Evolutionary conservation across 306 rosid species (phyloP), one percentile per base, ranked within the genome.

Genomic region (Phaseolus lunatus): DNA sequence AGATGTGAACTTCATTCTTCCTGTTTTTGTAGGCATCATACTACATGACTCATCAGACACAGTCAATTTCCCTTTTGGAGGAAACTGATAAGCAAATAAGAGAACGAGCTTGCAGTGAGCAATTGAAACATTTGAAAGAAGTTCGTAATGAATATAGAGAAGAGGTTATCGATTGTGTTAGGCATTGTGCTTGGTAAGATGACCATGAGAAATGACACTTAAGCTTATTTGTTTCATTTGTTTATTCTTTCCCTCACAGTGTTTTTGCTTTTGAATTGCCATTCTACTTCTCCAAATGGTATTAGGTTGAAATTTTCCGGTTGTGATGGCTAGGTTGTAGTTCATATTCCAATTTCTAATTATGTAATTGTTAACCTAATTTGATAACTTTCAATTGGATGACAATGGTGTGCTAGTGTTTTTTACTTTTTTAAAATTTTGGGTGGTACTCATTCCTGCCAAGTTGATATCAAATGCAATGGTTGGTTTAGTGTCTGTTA

Each of bases 71-170:
- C 50, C 77, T 68, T 61, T 61, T 81, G 80, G 85, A 81, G 81
- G 85, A 94, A 90, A 87, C 93, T 81, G 97, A 94, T 86, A 94
- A 83, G 79, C 94, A 94, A 86, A 87, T 94, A 65, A 85, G 91
- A 84, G 98, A 75, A 7, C 67, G 85, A 14, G 67, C 72, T 47
- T 81, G 73, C 50, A 35, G 81, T 23, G 81, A 69, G 76, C 74
- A 81, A 75, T 50, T 81, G 78, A 81, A 69, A 73, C 81, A 47
- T 75, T 69, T 81, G 88, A 94, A 94, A 88, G 97, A 94, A 87
- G 91, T 91, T 76, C 94, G 97, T 31, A 90, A 87, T 72, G 83
- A 83, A 67, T 90, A 92, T 79, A 88, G 90, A 76, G 94, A 89
- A 79, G 97, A 90, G 81, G 94, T 94, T 49, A 61, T 69, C 49